Conservation (phyloP, 2,329 filamentous ascomycete genomes). For the Venturia aucupariae region DNA sequence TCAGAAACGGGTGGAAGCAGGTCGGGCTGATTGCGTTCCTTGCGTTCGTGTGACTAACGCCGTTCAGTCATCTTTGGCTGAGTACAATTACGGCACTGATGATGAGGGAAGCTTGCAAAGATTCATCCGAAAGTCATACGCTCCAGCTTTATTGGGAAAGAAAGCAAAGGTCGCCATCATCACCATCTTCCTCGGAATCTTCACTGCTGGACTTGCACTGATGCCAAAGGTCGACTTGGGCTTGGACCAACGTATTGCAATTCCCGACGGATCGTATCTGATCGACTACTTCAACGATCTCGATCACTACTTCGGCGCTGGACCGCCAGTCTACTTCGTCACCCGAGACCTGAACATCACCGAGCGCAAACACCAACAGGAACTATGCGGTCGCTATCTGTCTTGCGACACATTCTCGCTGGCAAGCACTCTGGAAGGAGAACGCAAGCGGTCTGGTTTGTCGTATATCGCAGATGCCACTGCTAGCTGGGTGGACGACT, state of each 20-base stretch:
- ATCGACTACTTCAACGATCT: constrained; percentile 96
- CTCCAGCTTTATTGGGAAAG: constrained; percentile 68
- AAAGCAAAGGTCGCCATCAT: constrained; percentile 71
- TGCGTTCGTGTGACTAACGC: constrained; percentile 75
- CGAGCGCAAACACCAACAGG: constrained; percentile 63
- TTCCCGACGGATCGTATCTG: constrained; percentile 87
- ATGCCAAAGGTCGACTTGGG: constrained; percentile 79
- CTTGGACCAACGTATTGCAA: constrained; percentile 86
- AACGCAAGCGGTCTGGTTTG: constrained; percentile 77
- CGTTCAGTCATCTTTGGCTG: constrained; percentile 25
- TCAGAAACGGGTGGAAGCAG: constrained; percentile 79
- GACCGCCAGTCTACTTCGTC: constrained; percentile 94
- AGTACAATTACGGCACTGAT: constrained; percentile 53
- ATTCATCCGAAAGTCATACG: constrained; percentile 86
- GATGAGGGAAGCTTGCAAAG: constrained; percentile 77
- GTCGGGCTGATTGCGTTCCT: constrained; percentile 84
- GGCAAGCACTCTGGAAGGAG: constrained; percentile 84
- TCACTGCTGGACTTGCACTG: constrained; percentile 75
- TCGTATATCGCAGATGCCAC: constrained; percentile 84
- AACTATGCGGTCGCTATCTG: constrained; percentile 84
- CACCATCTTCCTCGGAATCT: constrained; percentile 74
- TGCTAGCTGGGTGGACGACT: constrained; percentile 96
- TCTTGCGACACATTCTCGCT: constrained; percentile 78
- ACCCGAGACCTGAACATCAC: constrained; percentile 74
- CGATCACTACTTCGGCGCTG: constrained; percentile 82